Conservation (phyloP, 2,329 filamentous ascomycete species). For the Colletotrichum sp. region DNA sequence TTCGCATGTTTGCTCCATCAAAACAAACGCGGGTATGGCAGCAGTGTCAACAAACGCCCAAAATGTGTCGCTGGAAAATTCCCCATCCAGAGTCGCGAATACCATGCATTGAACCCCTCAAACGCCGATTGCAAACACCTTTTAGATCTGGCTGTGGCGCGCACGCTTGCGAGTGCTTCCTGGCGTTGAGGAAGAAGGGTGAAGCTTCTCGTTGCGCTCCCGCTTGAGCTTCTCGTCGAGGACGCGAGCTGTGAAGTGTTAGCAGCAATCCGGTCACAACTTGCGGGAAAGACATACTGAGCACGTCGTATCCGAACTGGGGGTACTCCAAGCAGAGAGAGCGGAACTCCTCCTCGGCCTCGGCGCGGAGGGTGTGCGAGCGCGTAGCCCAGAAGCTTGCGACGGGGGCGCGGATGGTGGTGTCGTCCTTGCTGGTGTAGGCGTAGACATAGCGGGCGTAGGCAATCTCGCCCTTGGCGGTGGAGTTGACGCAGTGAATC, state of each 20-base stretch:
- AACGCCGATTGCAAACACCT: background rate
- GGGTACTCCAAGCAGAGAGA: slow-evolving; percentile 86
- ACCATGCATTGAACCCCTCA: background rate
- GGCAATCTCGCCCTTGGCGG: slow-evolving; percentile 86
- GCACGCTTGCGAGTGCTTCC: slow-evolving; percentile 62
- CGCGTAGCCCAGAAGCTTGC: slow-evolving; percentile 90
- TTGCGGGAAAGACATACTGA: slow-evolving; percentile 59
- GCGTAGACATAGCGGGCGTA: slow-evolving; percentile 92
- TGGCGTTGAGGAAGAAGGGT: slow-evolving; percentile 42
- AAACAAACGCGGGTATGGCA: background rate
- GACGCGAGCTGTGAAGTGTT: slow-evolving; percentile 55
- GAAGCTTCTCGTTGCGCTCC: slow-evolving; percentile 65
- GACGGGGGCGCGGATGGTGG: slow-evolving; percentile 78
- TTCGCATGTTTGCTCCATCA: background rate
- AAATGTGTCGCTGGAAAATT: background rate
- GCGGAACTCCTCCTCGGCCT: slow-evolving; percentile 87
- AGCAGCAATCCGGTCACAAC: background rate
- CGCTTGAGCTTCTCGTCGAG: slow-evolving; percentile 71
- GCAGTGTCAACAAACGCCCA: background rate
- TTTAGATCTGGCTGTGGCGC: slow-evolving; percentile 47
- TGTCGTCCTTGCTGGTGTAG: slow-evolving; percentile 72
- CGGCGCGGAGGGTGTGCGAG: slow-evolving; percentile 80
- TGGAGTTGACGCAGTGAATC: slow-evolving; percentile 90
- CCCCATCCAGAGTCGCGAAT: background rate
- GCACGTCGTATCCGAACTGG: slow-evolving; percentile 91